A percentile compares a stretch with the other conserved stretches of the same genome.
Conservation (phyloP, 2,329 filamentous ascomycete genomes). For the Fusarium sp. region DNA sequence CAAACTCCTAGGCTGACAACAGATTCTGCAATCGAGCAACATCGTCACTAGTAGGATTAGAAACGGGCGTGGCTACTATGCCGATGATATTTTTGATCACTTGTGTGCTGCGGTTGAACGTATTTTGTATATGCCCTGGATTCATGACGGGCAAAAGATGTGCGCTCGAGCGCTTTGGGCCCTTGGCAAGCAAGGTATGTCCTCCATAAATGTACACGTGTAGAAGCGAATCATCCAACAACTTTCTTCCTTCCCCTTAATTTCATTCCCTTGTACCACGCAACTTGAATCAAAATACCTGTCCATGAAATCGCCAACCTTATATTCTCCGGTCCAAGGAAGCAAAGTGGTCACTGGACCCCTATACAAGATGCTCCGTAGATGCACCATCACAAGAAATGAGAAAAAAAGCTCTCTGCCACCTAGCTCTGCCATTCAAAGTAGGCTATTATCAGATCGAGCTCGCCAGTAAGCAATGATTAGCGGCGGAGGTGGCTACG, state of each 20-base stretch:
- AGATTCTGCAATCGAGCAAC: background rate
- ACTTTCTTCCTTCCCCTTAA: slow-evolving; percentile 1
- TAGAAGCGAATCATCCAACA: slow-evolving; percentile 42
- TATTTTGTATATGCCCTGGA: slow-evolving; percentile 16
- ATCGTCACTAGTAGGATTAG: background rate
- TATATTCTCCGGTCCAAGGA: slow-evolving; percentile 25
- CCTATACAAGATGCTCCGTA: slow-evolving; percentile 17
- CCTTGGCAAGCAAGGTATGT: slow-evolving; percentile 37
- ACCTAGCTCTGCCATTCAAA: background rate
- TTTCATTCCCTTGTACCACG: slow-evolving; percentile 15
- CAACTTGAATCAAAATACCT: slow-evolving; percentile 16
- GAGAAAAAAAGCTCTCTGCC: background rate
- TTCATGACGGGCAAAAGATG: slow-evolving; percentile 29
- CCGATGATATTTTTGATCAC: background rate
- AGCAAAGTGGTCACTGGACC: background rate
- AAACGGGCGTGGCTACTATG: background rate
- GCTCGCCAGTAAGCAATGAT: slow-evolving; percentile 1
- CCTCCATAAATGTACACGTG: slow-evolving; percentile 41
- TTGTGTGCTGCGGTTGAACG: background rate
- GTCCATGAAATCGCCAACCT: slow-evolving; percentile 20
- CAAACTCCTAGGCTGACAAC: background rate
- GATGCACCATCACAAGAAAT: slow-evolving; percentile 23
- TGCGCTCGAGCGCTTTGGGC: slow-evolving; percentile 12
- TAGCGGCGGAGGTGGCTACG: slow-evolving; percentile 44
- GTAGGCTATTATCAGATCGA: slow-evolving; percentile 21